phyloP scores from a whole-genome alignment of 768 basidiomycete genomes.

The Cystofilobasidium bisporidii region DNA sequence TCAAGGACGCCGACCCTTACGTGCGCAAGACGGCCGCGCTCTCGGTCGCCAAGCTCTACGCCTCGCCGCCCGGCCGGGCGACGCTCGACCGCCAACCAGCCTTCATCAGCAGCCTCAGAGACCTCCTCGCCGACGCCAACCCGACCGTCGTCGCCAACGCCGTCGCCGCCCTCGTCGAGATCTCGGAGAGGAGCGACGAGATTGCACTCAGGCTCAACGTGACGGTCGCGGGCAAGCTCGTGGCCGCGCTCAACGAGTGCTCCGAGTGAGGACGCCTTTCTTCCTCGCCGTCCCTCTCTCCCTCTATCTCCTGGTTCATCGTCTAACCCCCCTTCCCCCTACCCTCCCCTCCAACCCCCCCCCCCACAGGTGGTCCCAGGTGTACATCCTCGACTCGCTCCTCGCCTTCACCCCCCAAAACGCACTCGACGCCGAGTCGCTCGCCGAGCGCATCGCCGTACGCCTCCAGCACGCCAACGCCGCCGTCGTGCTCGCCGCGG shows the following conservation, averaged over 20 bases:
- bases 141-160: constrained; percentile 97
- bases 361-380: constrained; percentile 84
- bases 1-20: constrained; percentile 92
- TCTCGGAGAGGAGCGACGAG: constrained; percentile 86
- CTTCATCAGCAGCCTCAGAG: constrained; percentile 81
- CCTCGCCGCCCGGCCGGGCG: constrained; percentile 74
- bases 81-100: constrained; percentile 49
- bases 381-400: constrained; percentile 91
- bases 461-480: constrained; percentile 97
- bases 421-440: constrained; percentile 76
- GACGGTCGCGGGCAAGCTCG: constrained; percentile 75
- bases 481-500: constrained; percentile 95
- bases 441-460: constrained; percentile 89
- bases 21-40: constrained; percentile 98
- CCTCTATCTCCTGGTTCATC: no score
- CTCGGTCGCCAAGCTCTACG: constrained; percentile 79
- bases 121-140: constrained; percentile 84
- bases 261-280: constrained; percentile 78
- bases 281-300: not conserved
- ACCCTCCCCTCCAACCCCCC: no score
- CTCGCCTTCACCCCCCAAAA: constrained; percentile 86
- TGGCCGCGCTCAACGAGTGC: constrained; percentile 85
- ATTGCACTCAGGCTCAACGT: constrained; percentile 85
- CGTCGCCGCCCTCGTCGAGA: constrained; percentile 92
- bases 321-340: no score